Evolutionary conservation across 2,329 filamentous ascomycete species (phyloP).

Genomic region (Ophiocordyceps australis): DNA sequence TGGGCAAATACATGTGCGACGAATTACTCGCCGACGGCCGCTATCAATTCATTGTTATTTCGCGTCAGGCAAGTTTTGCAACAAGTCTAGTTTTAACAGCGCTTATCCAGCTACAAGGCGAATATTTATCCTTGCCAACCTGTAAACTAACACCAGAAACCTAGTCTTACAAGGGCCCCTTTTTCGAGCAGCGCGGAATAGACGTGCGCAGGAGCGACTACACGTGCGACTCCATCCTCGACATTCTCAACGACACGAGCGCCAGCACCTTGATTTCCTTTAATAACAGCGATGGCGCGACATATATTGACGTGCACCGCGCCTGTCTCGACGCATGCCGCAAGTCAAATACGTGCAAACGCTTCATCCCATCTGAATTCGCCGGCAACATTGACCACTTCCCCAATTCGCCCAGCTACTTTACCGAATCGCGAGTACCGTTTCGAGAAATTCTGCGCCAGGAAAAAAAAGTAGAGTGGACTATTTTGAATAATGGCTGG

Average conservation of each 20-base stretch:
- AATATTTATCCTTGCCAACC: too few species aligned
- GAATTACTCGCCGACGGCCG: background rate
- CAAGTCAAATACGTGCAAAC: background rate
- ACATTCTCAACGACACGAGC: constrained; percentile 1
- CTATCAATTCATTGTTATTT: constrained; percentile 1
- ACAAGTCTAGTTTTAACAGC: too few species aligned
- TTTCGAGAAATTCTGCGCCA: background rate
- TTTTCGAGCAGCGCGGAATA: background rate
- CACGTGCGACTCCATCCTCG: background rate
- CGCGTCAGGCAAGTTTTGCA: background rate
- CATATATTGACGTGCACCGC: constrained; percentile 1
- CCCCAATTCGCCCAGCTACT: background rate
- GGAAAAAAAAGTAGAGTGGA: background rate
- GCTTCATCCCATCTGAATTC: constrained; percentile 1
- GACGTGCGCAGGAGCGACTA: background rate
- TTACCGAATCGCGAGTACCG: background rate
- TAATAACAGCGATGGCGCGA: constrained; percentile 1
- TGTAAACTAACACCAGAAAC: background rate
- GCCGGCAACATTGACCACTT: constrained; percentile 1
- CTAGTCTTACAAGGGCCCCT: background rate
- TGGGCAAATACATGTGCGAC: constrained; percentile 1
- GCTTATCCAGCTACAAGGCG: too few species aligned
- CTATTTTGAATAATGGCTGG: constrained; percentile 1
- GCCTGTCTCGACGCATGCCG: background rate
- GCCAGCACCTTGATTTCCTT: background rate